phyloP scores from a whole-genome alignment of 2,329 filamentous ascomycete genomes.

The Clarireedia monteithiana region DNA sequence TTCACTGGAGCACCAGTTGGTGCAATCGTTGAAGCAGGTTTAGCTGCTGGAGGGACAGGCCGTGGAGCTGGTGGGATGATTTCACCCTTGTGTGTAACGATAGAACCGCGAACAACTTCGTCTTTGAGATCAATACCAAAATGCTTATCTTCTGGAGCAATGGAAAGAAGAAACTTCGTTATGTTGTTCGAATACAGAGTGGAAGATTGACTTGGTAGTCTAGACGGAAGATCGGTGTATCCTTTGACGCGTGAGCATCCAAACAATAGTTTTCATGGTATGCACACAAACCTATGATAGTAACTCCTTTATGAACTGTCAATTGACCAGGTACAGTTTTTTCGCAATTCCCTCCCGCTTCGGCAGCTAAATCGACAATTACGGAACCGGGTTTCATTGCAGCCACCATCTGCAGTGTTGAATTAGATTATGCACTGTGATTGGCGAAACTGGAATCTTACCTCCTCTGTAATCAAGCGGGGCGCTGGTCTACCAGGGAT shows the following conservation, averaged over 20 bases:
- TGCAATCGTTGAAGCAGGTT: constrained; percentile 41
- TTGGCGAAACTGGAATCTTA: constrained; percentile 34
- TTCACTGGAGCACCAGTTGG: constrained; percentile 43
- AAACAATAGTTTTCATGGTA: not conserved
- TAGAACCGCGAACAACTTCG: constrained; percentile 78
- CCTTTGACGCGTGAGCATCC: constrained; percentile 33
- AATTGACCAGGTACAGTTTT: constrained; percentile 69
- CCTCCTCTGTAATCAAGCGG: constrained; percentile 70
- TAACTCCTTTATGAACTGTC: constrained; percentile 66
- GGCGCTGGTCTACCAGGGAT: constrained; percentile 80
- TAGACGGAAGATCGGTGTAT: constrained; percentile 81
- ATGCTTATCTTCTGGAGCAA: constrained; percentile 67
- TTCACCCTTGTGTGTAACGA: constrained; percentile 72
- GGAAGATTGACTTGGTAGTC: constrained; percentile 80
- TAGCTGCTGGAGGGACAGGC: constrained; percentile 46
- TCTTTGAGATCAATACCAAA: constrained; percentile 77
- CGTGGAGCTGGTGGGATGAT: constrained; percentile 70
- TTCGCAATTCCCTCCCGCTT: constrained; percentile 84
- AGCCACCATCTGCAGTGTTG: constrained; percentile 35
- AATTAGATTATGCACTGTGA: not conserved
- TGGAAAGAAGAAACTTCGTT: constrained; percentile 78
- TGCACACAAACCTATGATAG: constrained; percentile 61
- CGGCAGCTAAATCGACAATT: constrained; percentile 79
- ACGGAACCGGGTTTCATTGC: constrained; percentile 84
- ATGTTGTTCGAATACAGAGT: constrained; percentile 93